Evolutionary conservation across 257 asterid genomes (phyloP), one percentile per base, ranked within the genome.

Genomic region (Rubia yunnanensis): DNA sequence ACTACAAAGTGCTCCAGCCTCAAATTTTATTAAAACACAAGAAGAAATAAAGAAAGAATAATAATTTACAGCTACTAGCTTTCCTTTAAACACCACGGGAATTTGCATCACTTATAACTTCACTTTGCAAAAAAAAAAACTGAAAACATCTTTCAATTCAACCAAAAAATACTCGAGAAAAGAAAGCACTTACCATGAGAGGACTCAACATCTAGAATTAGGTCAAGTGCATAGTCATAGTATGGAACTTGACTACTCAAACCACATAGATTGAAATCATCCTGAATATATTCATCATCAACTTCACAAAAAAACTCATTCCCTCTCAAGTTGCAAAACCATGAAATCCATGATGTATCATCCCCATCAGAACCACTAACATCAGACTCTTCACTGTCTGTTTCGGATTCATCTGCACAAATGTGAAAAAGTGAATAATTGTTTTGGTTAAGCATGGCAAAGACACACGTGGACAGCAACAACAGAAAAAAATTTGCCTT

Each of bases 281-380:
- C 99, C 73, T 92, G 97, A 74, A 92, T 92, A 73, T 92, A 92
- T 71, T 92, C 99, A 62, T 92, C 99, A 70, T 92, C 99, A 67
- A 89, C 99, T 76, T 92, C 96, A 67, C 99, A 92, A 67, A 92
- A 92, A 80, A 92, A 89, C 74, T 92, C 99, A 18, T 92, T 92
- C 69, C 99, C 99, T n/a, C 99, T 83, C 82, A 89, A 79, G 78
- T 92, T 92, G 85, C 99, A 92, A 79, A 89, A 92, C 99, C 99
- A 92, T 34, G 97, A 87, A 76, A 92, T 90, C 99, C 99, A 92
- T 14, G 97, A 92, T 46, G 97, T 86, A 72, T 92, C 97, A 53
- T 92, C 99, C 78, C 97, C 99, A 65, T 92, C 99, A 69, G 99
- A 89, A 64, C 95, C 99, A 78, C 97, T 92, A 70, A 84, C 90